Conservation (phyloP, 441 rosid species). For the Erodium chrysanthum region DNA sequence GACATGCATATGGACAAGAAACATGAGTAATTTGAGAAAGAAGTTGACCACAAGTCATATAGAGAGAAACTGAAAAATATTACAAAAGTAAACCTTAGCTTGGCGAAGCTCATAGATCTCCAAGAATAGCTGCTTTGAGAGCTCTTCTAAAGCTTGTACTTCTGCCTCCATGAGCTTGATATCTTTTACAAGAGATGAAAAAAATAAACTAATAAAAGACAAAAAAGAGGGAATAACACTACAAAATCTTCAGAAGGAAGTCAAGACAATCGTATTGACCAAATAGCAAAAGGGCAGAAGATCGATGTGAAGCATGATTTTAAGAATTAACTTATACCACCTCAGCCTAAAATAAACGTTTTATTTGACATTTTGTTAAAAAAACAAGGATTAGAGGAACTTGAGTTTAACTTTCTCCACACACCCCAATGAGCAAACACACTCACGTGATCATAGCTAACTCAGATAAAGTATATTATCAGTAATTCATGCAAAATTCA, state of each 20-base stretch:
- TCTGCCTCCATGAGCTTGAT: slow-evolving; percentile 82
- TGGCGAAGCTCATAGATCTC: slow-evolving; percentile 98
- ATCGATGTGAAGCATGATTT: neutral
- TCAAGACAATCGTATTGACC: neutral
- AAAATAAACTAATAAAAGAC: slow-evolving; percentile 3
- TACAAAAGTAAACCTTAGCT: slow-evolving; percentile 55
- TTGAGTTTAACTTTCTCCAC: neutral
- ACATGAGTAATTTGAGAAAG: neutral
- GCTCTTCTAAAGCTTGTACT: slow-evolving; percentile 88
- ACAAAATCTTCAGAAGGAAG: neutral
- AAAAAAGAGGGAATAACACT: neutral
- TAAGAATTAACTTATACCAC: neutral
- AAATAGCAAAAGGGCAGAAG: neutral
- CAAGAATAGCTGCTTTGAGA: slow-evolving; percentile 92
- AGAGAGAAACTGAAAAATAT: neutral
- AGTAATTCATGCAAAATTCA: too few species aligned
- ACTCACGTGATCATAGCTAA: neutral
- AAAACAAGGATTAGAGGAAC: neutral
- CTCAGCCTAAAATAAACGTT: neutral
- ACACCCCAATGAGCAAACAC: neutral
- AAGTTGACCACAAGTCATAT: neutral
- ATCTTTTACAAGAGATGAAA: slow-evolving; percentile 36
- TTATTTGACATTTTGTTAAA: neutral
- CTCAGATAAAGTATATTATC: too few species aligned
- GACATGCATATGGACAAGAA: neutral